Conservation (phyloP, 768 basidiomycete genomes). For the Phanerodontia chrysosporium region DNA sequence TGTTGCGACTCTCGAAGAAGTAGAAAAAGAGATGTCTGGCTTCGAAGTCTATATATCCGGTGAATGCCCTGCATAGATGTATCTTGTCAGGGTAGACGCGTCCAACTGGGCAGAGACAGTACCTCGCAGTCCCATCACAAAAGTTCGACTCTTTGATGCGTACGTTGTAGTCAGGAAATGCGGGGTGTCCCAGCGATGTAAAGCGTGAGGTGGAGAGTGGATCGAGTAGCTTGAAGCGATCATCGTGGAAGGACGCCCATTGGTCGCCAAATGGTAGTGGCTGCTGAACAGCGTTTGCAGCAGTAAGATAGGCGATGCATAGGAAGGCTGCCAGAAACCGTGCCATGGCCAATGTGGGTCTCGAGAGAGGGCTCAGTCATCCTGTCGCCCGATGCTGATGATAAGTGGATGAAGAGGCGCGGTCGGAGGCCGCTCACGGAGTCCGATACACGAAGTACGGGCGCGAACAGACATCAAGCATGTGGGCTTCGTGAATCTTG, state of each 20-base stretch:
- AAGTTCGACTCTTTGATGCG: slow-evolving; percentile 39
- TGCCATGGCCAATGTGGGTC: too few relatives aligned
- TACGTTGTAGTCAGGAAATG: slow-evolving; percentile 40
- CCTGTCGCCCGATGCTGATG: too few relatives aligned
- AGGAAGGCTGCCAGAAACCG: too few relatives aligned
- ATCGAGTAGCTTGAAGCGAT: slow-evolving; percentile 25
- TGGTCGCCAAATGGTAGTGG: background rate
- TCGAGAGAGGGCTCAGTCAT: too few relatives aligned
- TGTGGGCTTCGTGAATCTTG: background rate
- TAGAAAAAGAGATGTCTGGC: slow-evolving; percentile 41
- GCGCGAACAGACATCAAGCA: background rate
- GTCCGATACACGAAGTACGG: background rate
- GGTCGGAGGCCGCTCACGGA: background rate
- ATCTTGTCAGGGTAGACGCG: background rate
- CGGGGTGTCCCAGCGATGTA: slow-evolving; percentile 37
- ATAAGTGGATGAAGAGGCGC: background rate
- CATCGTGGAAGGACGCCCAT: too few relatives aligned
- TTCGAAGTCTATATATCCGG: slow-evolving; percentile 64
- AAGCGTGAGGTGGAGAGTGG: slow-evolving; percentile 29
- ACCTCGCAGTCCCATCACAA: slow-evolving; percentile 38
- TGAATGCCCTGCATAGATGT: slow-evolving; percentile 38
- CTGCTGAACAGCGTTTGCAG: slow-evolving; percentile 5
- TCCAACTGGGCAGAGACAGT: background rate
- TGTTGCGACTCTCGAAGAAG: slow-evolving; percentile 43
- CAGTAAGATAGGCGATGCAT: too few relatives aligned